These are phyloP conservation scores for Whalleya microplaca DNA, from an alignment of 2,329 filamentous ascomycete species.

Conservation along the genomic window DNA sequence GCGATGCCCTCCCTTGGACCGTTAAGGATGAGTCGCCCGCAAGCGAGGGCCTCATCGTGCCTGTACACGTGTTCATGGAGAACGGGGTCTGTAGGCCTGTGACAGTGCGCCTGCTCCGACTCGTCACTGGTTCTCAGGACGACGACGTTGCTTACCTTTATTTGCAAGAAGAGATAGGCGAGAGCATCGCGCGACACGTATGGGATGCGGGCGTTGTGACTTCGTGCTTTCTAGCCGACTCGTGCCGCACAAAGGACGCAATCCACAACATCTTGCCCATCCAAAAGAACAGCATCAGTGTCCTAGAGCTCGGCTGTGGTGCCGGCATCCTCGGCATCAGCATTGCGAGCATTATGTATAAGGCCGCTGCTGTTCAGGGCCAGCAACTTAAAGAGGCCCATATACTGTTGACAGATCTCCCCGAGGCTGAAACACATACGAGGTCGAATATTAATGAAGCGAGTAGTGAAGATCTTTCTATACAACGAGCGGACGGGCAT, in stretches of 20 bases:
- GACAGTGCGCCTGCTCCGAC: constrained; percentile 29
- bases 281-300: constrained; percentile 40
- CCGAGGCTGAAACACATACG: constrained; percentile 56
- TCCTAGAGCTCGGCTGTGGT: constrained; percentile 61
- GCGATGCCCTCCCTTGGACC: constrained; percentile 25
- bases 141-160: constrained; percentile 40
- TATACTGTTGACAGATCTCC: constrained; percentile 59
- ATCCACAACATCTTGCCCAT: constrained; percentile 21
- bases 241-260: constrained; percentile 12
- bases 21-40: neutral
- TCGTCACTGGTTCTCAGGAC: neutral
- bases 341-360: constrained; percentile 42
- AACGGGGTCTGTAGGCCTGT: constrained; percentile 26
- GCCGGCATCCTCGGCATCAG: constrained; percentile 60
- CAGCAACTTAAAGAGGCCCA: constrained; percentile 18
- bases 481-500: neutral
- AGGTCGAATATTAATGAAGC: constrained; percentile 49
- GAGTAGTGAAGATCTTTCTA: constrained; percentile 8
- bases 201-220: constrained; percentile 61
- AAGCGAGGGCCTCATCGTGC: constrained; percentile 30
- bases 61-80: constrained; percentile 28
- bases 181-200: constrained; percentile 62
- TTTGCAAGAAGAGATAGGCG: constrained; percentile 60
- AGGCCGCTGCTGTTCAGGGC: constrained; percentile 24
- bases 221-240: constrained; percentile 39